phyloP scores from a whole-genome alignment of 148 eudicot species.

The Chenopodium quinoa region DNA sequence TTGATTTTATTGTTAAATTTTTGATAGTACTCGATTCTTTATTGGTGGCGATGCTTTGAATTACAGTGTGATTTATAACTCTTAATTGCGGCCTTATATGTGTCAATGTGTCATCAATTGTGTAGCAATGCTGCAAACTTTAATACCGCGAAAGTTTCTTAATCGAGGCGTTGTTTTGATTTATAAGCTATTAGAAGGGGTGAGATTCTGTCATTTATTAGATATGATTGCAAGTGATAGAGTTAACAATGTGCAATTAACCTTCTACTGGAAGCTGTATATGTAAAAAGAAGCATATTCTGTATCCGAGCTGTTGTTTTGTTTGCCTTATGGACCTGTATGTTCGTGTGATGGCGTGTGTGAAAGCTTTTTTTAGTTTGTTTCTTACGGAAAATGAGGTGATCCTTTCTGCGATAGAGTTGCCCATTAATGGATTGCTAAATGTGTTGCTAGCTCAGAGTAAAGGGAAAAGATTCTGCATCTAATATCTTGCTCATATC shows the following conservation, averaged over 20 bases:
- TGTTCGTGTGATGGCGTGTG: neutral
- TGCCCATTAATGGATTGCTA: neutral
- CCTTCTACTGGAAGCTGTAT: neutral
- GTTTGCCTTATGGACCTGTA: too few relatives aligned
- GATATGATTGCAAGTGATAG: neutral
- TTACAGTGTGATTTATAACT: neutral
- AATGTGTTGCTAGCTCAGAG: neutral
- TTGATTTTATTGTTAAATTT: neutral
- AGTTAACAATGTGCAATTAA: neutral
- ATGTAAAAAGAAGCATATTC: neutral
- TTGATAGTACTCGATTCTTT: neutral
- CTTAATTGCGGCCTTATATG: too few relatives aligned
- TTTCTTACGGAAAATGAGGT: neutral
- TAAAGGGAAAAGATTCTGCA: neutral
- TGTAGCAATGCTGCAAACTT: too few relatives aligned
- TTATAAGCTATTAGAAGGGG: too few relatives aligned
- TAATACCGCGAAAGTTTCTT: too few relatives aligned
- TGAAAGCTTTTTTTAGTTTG: neutral
- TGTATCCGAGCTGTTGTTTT: too few relatives aligned
- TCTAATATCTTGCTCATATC: too few relatives aligned
- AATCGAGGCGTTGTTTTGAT: too few relatives aligned
- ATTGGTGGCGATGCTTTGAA: neutral
- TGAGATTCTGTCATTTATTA: neutral
- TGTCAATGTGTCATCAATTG: too few relatives aligned
- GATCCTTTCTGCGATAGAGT: neutral